Evolutionary conservation across 106 monocot species (phyloP), one percentile per base, ranked within the genome.

Genomic region (Alisma plantagoaquatica): DNA sequence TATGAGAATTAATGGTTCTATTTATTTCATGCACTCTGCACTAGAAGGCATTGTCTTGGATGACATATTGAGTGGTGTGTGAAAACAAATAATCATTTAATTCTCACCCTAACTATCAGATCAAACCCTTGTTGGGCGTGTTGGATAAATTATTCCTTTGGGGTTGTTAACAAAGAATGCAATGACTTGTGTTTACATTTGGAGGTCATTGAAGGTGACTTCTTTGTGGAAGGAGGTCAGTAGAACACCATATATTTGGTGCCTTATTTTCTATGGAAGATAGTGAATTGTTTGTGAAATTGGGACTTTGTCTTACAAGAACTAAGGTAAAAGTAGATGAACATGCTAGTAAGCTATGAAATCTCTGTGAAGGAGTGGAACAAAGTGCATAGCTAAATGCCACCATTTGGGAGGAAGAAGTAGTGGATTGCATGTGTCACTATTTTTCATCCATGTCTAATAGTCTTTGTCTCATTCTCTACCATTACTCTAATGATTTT

Each of bases 201-300:
- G 92, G 92, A 86, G 86, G 82, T 66, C 86, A 63, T 86, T 86
- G 71, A 86, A 68, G 71, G 86, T 92, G 92, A 92, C 86, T 43
- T 79, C 86, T 61, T 61, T 92, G 68, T 92, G 92, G 92, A 92
- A 92, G 79, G 92, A 92, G 92, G 92, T 92, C 57, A 86, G 86
- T 86, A 92, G 92, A 86, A 92, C 86, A 86, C 92, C 92, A 92
- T 86, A 82, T 49, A 61, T 82, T 42, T 79, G 73, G 78, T 92
- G 92, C 86, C 76, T 92, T 43, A 82, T 86, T 41, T 82, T 82
- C 33, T 92, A 82, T 18, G 92, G 86, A 47, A 86, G 69, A 74
- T 66, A 53, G 86, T 92, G 92, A 77, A 63, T 27, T 86, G 92
- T 66, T 25, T 86, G 56, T 82, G 92, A 19, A 86, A 82, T 57